Evolutionary conservation across 495 filamentous ascomycete species (phyloP).

Genomic region (Immersiella caudata): DNA sequence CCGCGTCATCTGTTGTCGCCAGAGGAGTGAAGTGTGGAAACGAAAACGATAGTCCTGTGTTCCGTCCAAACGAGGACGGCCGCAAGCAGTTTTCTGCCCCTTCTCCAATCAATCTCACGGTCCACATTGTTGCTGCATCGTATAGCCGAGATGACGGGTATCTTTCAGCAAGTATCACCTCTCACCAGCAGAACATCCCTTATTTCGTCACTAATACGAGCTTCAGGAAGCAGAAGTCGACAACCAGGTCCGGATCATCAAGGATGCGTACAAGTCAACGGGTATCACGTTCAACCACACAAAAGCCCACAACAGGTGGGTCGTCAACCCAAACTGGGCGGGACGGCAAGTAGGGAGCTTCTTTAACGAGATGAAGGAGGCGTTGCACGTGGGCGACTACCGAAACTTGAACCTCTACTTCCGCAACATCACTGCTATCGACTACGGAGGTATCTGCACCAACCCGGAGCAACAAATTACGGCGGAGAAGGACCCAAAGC

Average conservation of each 20-base stretch:
- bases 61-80: not conserved
- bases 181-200: not conserved
- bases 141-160: not conserved
- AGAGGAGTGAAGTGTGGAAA: not conserved
- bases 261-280: not conserved
- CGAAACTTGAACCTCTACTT: slow-evolving; percentile 8
- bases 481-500: not conserved
- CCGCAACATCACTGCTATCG: not conserved
- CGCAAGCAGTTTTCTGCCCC: not conserved
- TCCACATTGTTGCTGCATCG: slow-evolving; percentile 10
- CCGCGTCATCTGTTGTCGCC: not conserved
- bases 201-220: too few species aligned
- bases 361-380: slow-evolving; percentile 5
- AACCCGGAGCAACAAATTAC: not conserved
- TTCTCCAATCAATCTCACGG: slow-evolving; percentile 6
- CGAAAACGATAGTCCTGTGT: not conserved
- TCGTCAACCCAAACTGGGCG: not conserved
- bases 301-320: slow-evolving; percentile 7
- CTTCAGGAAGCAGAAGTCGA: not conserved
- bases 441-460: slow-evolving; percentile 14
- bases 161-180: not conserved
- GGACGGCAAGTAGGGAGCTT: not conserved
- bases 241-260: slow-evolving; percentile 7
- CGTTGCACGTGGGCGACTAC: slow-evolving; percentile 9
- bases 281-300: slow-evolving; percentile 13